Evolutionary conservation across 2,329 filamentous ascomycete species (phyloP).

Genomic region (Aureobasidium lini): DNA sequence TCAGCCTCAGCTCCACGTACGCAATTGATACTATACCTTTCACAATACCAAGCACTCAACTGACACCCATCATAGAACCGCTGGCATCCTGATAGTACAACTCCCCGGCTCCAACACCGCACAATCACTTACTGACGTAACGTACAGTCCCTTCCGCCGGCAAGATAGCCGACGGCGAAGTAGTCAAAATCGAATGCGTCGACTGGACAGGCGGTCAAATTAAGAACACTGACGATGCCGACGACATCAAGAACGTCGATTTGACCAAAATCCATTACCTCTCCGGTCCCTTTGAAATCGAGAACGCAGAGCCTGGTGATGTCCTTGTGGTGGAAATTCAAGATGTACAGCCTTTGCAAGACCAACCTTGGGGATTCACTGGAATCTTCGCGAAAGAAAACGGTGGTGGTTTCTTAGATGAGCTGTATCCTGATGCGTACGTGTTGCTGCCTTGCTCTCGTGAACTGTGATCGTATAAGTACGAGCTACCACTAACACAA

Average conservation of each 20-base stretch:
- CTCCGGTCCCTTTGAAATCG: slow-evolving; percentile 80
- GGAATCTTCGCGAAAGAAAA: slow-evolving; percentile 74
- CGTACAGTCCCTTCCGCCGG: slow-evolving; percentile 63
- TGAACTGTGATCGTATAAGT: slow-evolving; percentile 17
- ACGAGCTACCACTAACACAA: neutral
- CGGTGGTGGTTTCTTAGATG: slow-evolving; percentile 82
- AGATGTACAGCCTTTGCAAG: slow-evolving; percentile 81
- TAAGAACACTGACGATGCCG: slow-evolving; percentile 79
- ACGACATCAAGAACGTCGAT: slow-evolving; percentile 79
- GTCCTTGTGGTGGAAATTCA: slow-evolving; percentile 83
- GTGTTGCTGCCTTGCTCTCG: slow-evolving; percentile 21
- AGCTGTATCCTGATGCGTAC: slow-evolving; percentile 75
- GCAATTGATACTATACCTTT: slow-evolving; percentile 22
- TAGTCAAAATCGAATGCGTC: slow-evolving; percentile 87
- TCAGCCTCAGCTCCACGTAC: slow-evolving; percentile 63
- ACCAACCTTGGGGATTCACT: slow-evolving; percentile 85
- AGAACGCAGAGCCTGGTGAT: slow-evolving; percentile 77
- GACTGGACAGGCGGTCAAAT: slow-evolving; percentile 75
- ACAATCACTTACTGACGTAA: neutral
- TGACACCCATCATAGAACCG: slow-evolving; percentile 60
- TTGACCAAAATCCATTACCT: slow-evolving; percentile 81
- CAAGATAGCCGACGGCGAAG: slow-evolving; percentile 72
- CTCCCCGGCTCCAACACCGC: neutral
- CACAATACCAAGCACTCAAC: neutral
- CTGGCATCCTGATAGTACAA: slow-evolving; percentile 82